phyloP scores from a whole-genome alignment of 1,284 basidiomycete species.

The Ceratobasidium sp. region DNA sequence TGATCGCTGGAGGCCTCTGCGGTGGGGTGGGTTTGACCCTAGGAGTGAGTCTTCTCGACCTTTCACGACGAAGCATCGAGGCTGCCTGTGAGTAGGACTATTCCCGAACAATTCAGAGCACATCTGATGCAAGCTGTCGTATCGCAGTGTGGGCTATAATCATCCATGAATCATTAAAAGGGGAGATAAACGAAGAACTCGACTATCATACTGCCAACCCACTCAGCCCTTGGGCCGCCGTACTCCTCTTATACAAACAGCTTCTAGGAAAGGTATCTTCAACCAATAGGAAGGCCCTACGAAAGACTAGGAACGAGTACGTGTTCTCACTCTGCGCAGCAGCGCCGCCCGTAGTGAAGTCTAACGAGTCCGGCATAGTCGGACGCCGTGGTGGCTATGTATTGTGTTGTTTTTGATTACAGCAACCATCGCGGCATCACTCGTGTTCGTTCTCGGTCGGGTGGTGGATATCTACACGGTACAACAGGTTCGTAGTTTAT shows the following conservation, averaged over 20 bases:
- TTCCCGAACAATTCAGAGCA: background rate
- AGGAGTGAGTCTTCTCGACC: conserved; percentile 27
- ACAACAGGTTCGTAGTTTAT: conserved; percentile 17
- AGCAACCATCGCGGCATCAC: conserved; percentile 26
- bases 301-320: conserved; percentile 13
- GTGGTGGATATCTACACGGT: conserved; percentile 32
- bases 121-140: background rate
- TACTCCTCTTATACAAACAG: conserved; percentile 15
- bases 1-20: conserved; percentile 37
- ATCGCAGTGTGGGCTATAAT: conserved; percentile 32
- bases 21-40: conserved; percentile 24
- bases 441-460: conserved; percentile 34
- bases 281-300: conserved; percentile 3
- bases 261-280: conserved; percentile 10
- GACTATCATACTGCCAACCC: conserved; percentile 39
- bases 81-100: conserved; percentile 15
- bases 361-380: background rate
- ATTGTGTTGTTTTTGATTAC: conserved; percentile 39
- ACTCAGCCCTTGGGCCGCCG: conserved; percentile 32
- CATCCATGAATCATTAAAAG: conserved; percentile 30
- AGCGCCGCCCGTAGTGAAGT: background rate
- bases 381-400: conserved; percentile 40
- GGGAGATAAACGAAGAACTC: conserved; percentile 28
- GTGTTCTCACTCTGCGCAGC: background rate
- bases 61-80: conserved; percentile 31